Percentiles rank a stretch among this genome's conserved stretches.
Evolutionary conservation across 2,329 filamentous ascomycete species (phyloP).

Genomic region (Fusarium miscanthi): DNA sequence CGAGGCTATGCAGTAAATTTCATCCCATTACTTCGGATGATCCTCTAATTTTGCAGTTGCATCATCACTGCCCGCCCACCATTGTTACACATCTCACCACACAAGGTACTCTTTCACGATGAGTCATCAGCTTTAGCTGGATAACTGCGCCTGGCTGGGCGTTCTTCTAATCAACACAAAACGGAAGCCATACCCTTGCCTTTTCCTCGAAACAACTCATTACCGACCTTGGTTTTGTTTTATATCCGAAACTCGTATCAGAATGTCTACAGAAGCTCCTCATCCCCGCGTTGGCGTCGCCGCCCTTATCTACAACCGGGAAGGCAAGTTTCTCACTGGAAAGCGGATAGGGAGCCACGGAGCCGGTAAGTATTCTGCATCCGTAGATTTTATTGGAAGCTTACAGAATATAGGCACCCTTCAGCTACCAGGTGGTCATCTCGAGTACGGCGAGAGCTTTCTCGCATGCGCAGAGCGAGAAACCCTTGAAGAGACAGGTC

Average conservation of each 20-base stretch:
- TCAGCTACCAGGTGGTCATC: slow-evolving; percentile 79
- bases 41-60: slow-evolving; percentile 3
- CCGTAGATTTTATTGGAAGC: accelerated
- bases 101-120: neutral
- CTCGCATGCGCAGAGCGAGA: slow-evolving; percentile 74
- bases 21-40: neutral
- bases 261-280: slow-evolving; percentile 29
- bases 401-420: slow-evolving; percentile 61
- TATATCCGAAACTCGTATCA: too few relatives aligned
- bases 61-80: neutral
- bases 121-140: slow-evolving; percentile 21
- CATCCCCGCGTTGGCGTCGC: slow-evolving; percentile 61
- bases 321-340: slow-evolving; percentile 60
- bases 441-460: slow-evolving; percentile 75
- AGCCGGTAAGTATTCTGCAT: slow-evolving; percentile 50
- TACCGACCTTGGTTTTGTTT: neutral
- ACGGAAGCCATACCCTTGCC: neutral
- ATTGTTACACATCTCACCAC: neutral
- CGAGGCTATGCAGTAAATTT: neutral
- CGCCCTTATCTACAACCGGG: slow-evolving; percentile 56
- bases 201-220: neutral
- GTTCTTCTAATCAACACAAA: slow-evolving; percentile 9
- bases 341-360: slow-evolving; percentile 62
- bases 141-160: slow-evolving; percentile 11
- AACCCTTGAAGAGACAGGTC: slow-evolving; percentile 75